phyloP scores from a whole-genome alignment of 2,329 filamentous ascomycete species.

The Botrytis fabae region DNA sequence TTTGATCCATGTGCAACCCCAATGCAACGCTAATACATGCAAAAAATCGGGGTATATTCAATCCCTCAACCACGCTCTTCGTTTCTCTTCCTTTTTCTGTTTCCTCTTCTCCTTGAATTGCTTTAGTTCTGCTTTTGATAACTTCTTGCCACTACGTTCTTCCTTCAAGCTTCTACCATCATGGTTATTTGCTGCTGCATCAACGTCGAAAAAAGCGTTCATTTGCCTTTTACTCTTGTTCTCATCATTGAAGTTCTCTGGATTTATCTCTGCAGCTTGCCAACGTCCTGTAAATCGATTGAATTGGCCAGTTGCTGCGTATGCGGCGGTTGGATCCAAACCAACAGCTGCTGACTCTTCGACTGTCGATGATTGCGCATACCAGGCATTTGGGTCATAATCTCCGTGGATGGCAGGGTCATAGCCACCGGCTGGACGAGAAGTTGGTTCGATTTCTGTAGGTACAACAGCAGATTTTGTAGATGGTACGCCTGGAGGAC shows the following conservation, averaged over 20 bases:
- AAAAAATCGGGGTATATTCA: constrained; percentile 15
- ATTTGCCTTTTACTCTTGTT: constrained; percentile 86
- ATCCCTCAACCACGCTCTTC: constrained; percentile 73
- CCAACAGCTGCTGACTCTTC: constrained; percentile 41
- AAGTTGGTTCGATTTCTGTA: constrained; percentile 34
- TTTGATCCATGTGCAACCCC: not conserved
- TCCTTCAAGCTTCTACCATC: constrained; percentile 89
- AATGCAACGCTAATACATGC: constrained; percentile 6
- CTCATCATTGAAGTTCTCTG: constrained; percentile 81
- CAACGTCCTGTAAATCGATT: constrained; percentile 88
- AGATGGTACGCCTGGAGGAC: constrained; percentile 37
- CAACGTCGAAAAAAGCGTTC: constrained; percentile 94
- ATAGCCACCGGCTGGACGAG: constrained; percentile 69
- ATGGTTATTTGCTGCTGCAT: constrained; percentile 87
- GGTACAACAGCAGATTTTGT: constrained; percentile 35
- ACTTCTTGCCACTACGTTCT: constrained; percentile 81
- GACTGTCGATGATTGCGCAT: constrained; percentile 63
- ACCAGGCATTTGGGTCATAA: constrained; percentile 95
- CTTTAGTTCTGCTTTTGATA: constrained; percentile 83
- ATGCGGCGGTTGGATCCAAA: constrained; percentile 51
- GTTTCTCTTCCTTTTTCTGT: constrained; percentile 91
- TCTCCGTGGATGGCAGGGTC: constrained; percentile 95
- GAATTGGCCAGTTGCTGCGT: constrained; percentile 73
- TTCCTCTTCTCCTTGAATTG: constrained; percentile 87
- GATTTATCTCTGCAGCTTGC: constrained; percentile 65